Evolutionary conservation across 2,329 filamentous ascomycete genomes (phyloP).

Genomic region (Penicillium sumatraense): DNA sequence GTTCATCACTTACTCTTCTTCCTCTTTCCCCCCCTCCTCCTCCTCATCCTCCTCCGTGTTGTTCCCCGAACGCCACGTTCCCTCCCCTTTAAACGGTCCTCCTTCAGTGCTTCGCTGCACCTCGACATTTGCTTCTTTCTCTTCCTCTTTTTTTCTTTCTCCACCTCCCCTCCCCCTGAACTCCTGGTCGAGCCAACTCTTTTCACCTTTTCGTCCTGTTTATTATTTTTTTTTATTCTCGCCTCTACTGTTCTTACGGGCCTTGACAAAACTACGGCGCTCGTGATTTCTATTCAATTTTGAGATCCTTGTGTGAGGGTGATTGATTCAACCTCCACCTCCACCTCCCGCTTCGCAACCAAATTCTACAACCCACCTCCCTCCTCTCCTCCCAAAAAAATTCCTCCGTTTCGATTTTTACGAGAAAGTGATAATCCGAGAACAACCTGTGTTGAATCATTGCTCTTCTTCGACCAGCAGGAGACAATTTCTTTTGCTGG

Average conservation of each 20-base stretch:
- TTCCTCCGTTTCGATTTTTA: neutral
- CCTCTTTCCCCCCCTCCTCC: neutral
- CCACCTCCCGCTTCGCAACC: constrained; percentile 8
- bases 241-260: neutral
- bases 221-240: constrained; percentile 4
- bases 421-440: neutral
- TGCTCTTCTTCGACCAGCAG: neutral
- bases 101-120: neutral
- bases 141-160: constrained; percentile 3
- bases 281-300: constrained; percentile 2
- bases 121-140: neutral
- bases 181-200: constrained; percentile 19
- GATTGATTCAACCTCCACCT: constrained; percentile 15
- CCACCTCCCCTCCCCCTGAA: neutral
- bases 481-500: neutral
- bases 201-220: constrained; percentile 13
- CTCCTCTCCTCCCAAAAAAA: neutral
- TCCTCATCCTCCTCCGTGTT: constrained; percentile 1
- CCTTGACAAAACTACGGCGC: neutral
- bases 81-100: constrained; percentile 13
- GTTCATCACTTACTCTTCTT: neutral
- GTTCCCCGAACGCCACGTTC: constrained; percentile 7
- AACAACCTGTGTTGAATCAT: neutral
- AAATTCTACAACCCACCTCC: neutral
- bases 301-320: constrained; percentile 6